Percentiles rank a stretch among this genome's conserved stretches.
Conservation (phyloP, 345 rosid species). For the Melaleuca quinquenervia region DNA sequence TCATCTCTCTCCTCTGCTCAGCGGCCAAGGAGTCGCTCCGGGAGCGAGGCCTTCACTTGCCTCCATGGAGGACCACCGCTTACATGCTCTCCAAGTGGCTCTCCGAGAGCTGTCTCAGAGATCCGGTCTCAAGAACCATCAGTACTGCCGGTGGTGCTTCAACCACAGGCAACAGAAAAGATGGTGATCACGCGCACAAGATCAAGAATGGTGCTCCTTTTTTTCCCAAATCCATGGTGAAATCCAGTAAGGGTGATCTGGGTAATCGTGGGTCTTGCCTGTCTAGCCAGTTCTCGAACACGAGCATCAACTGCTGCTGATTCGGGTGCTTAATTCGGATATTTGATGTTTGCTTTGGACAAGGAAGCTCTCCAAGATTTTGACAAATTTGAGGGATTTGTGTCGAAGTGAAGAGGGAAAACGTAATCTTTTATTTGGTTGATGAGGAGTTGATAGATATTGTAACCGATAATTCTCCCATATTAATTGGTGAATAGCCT, state of each 20-base stretch:
- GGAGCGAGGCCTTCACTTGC: conserved; percentile 42
- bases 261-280: conserved; percentile 24
- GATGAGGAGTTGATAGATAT: not conserved
- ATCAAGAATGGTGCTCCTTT: conserved; percentile 8
- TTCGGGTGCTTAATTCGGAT: not conserved
- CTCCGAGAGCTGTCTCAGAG: not conserved
- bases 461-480: not conserved
- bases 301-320: conserved; percentile 39
- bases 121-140: not conserved
- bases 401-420: not conserved
- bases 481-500: not conserved
- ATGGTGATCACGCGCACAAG: not conserved
- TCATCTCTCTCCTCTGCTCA: conserved; percentile 30
- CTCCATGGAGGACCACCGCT: conserved; percentile 45
- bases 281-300: conserved; percentile 30
- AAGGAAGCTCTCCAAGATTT: not conserved
- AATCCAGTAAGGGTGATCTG: conserved; percentile 2
- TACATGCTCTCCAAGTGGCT: conserved; percentile 54
- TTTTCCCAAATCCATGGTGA: conserved; percentile 2
- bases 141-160: not conserved
- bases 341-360: not conserved
- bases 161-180: not conserved
- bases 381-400: not conserved
- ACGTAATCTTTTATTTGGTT: not conserved
- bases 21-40: conserved; percentile 39